phyloP scores from a whole-genome alignment of 352 stramenopile genomes.

The Phytophthora lateralis region DNA sequence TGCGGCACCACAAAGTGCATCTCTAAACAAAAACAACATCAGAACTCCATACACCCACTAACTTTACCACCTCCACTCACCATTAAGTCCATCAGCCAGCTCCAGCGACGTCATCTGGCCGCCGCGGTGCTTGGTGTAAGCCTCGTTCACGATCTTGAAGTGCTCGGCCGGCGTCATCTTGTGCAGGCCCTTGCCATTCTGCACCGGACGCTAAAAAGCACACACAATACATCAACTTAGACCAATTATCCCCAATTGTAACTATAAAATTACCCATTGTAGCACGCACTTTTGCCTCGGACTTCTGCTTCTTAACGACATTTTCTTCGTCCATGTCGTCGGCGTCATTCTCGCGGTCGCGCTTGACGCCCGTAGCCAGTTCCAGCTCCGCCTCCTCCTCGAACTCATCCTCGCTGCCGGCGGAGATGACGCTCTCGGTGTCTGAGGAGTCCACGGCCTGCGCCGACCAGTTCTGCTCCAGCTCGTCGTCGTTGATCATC shows the following conservation, averaged over 20 bases:
- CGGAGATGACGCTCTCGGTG: slow-evolving; percentile 59
- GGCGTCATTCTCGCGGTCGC: slow-evolving; percentile 37
- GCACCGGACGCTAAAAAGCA: slow-evolving; percentile 30
- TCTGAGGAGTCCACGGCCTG: slow-evolving; percentile 46
- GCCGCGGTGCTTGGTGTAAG: slow-evolving; percentile 77
- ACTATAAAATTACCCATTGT: background rate
- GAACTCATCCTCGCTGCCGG: slow-evolving; percentile 83
- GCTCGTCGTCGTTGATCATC: slow-evolving; percentile 58
- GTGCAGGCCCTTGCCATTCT: slow-evolving; percentile 72
- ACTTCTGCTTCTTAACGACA: slow-evolving; percentile 65
- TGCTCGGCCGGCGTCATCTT: slow-evolving; percentile 79
- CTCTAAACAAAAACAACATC: slow-evolving; percentile 41
- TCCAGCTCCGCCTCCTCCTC: slow-evolving; percentile 74
- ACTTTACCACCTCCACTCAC: slow-evolving; percentile 27
- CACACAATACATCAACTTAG: too few species aligned
- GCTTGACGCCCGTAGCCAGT: slow-evolving; percentile 49
- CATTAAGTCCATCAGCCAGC: slow-evolving; percentile 77
- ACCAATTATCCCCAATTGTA: too few species aligned
- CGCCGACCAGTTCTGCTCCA: slow-evolving; percentile 69
- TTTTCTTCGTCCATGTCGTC: slow-evolving; percentile 22
- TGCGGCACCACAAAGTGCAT: slow-evolving; percentile 63
- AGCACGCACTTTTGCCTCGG: slow-evolving; percentile 4
- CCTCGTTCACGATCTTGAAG: slow-evolving; percentile 85
- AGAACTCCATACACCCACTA: background rate
- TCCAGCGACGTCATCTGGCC: slow-evolving; percentile 85